Evolutionary conservation across 805 yeast species (phyloP), one percentile per base, ranked within the genome.

Genomic region (Candida koratica): DNA sequence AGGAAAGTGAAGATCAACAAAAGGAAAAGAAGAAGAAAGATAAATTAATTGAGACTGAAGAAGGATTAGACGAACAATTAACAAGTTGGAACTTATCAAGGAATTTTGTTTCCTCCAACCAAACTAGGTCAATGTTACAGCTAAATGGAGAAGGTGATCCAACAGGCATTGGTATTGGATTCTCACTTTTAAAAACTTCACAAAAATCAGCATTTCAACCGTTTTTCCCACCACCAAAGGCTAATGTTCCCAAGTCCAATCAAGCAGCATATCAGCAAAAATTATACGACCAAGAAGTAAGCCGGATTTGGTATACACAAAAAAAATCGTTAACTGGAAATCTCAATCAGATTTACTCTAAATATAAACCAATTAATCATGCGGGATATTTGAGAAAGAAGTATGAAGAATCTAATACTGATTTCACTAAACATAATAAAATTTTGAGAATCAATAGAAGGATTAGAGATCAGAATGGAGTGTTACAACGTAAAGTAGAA

Each of bases 121-220:
- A 89, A 55, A 95, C 96, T 37, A 89, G 94, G 51, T 94, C 97
- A 0, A 93, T 93, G 97, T 70, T 93, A 28, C 96, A 88, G 53
- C 75, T 93, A 17, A 86, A 86, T 53, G 96, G 96, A 10, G 89
- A 81, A 36, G 97, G 97, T 32, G 97, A 93, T 56, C 95, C 96
- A 1, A 79, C 95, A 0, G 95, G 95, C 16, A 77, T 84, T 44
- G 93, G 95, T 2, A 84, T 86, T 45, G 95, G 90, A 0, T 84
- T 84, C 46, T 86, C 96, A 7, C 84, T 90, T 46, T 68, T 89
- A 48, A 75, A 89, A 46, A 84, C 96, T 0, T 86, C 97, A 0
- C 94, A 90, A 86, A 93, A 90, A 58, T 96, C 95, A 52, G 95
- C 96, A 1, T 90, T 90, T 58, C 48, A 53, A 26, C 71, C 72